Base-by-base conservation (phyloP, 2,329 filamentous ascomycete genomes). In the Trichoderma hamatum region DNA sequence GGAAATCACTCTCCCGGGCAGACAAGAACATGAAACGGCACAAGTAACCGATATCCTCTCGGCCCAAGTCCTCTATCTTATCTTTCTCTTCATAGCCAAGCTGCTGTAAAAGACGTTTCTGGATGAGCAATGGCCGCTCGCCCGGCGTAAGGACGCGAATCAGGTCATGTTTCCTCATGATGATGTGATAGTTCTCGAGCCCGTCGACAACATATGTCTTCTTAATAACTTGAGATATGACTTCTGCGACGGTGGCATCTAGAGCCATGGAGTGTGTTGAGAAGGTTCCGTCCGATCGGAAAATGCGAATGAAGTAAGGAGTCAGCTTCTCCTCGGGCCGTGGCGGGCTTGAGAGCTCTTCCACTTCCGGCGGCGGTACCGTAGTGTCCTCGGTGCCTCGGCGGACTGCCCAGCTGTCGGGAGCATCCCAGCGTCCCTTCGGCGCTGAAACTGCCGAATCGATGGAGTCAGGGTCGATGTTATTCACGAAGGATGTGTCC, bases 11-110 rank as follows among this genome's bases (percentile, higher is more conserved):
- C 78, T 97, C 91, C 75, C 95, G 92, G 24, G 92, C 91, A 19
- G 95, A 94, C 69, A 97, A 84, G 80, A 99, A 99, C 70, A 96
- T 93, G 81, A 99, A 98, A 6, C 96, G 92, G 77, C 94, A 97
- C 14, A 99, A 86, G 75, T 98, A 99, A 77, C 94, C 96, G 79
- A 98, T 97, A 82, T 99, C 96, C 79, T 99, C 96, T 69, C 96
- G 89, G 32, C 96, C 96, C 64, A 99, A 88, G 71, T 98, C 96
- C 78, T 97, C 95, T 56, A 99, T 89, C 49, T 89, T 89, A 79
- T 99, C 96, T 68, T 88, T 88, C 36, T 93, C 89, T 69, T 92
- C 90, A 76, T 98, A 99, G 11, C 96, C 96, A 65, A 95, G 92
- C 80, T 97, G 94, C 79, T 97, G 91, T 21, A 99, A 83, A 21